A percentile compares a stretch with the other conserved stretches of the same genome.
These are phyloP conservation scores for Ceratocystis ficicola DNA, from an alignment of 2,329 filamentous ascomycete genomes.

Conservation along the genomic window DNA sequence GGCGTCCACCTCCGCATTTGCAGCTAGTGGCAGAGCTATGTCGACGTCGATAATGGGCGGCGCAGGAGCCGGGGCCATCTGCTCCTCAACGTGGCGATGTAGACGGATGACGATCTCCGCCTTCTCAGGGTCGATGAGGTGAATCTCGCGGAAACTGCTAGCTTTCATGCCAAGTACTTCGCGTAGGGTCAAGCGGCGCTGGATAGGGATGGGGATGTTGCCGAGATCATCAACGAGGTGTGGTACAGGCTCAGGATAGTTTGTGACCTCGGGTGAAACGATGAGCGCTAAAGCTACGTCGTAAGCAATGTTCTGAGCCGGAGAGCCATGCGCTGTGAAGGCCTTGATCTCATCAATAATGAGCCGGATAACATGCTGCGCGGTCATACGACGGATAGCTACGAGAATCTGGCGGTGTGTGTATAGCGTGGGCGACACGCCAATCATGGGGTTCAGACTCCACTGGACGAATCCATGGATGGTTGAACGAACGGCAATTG, in stretches of 20 bases:
- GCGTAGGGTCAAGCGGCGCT: conserved; percentile 44
- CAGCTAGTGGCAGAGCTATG: conserved; percentile 33
- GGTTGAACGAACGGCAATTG: conserved; percentile 46
- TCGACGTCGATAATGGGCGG: conserved; percentile 34
- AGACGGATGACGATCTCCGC: conserved; percentile 53
- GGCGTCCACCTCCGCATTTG: conserved; percentile 26
- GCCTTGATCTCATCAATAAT: conserved; percentile 52
- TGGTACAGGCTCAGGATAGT: conserved; percentile 30
- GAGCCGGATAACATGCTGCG: conserved; percentile 41
- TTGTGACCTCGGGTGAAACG: conserved; percentile 50
- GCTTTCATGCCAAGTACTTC: conserved; percentile 47
- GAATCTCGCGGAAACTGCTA: conserved; percentile 44
- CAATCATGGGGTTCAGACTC: conserved; percentile 46
- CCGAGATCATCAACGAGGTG: conserved; percentile 30
- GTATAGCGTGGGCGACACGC: conserved; percentile 51
- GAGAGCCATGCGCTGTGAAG: conserved; percentile 40
- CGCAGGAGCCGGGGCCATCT: conserved; percentile 39
- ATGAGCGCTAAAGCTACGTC: conserved; percentile 59
- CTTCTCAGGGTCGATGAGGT: conserved; percentile 43
- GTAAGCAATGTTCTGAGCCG: conserved; percentile 45
- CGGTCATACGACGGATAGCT: conserved; percentile 28
- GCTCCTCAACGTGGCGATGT: conserved; percentile 52
- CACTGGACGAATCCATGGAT: conserved; percentile 54
- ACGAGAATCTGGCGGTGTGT: conserved; percentile 59
- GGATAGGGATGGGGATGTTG: conserved; percentile 31